Conservation (phyloP, 1,284 basidiomycete species). For the Sphagnurus paluster region DNA sequence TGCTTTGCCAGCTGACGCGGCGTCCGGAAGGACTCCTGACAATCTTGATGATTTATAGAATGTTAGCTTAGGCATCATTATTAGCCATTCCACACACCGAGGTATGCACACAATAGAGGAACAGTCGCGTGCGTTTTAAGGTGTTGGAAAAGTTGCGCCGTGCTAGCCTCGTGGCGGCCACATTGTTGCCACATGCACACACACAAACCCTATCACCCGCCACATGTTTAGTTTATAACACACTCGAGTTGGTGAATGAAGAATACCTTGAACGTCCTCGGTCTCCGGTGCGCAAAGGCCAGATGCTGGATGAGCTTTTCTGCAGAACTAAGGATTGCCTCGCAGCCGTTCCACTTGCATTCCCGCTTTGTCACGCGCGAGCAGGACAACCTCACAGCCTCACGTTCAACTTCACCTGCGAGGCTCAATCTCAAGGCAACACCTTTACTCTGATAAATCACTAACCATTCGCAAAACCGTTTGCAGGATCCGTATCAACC, state of each 20-base stretch:
- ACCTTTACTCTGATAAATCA: constrained; percentile 14
- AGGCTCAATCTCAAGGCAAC: constrained; percentile 7
- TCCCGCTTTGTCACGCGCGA: constrained; percentile 44
- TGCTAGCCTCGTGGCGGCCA: constrained; percentile 33
- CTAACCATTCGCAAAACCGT: constrained; percentile 20
- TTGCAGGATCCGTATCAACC: constrained; percentile 21
- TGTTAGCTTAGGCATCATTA: background rate
- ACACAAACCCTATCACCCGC: constrained; percentile 28
- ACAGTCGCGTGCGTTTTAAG: constrained; percentile 43
- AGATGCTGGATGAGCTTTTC: constrained; percentile 52
- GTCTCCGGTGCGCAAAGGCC: constrained; percentile 38
- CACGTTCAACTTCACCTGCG: constrained; percentile 41
- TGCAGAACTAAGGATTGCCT: constrained; percentile 51
- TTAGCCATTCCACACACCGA: constrained; percentile 32
- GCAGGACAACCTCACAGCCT: constrained; percentile 44
- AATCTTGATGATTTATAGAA: constrained; percentile 31
- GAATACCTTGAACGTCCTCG: constrained; percentile 16
- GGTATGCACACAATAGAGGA: constrained; percentile 46
- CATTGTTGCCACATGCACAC: constrained; percentile 52
- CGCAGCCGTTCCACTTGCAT: constrained; percentile 65
- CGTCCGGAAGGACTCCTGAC: constrained; percentile 38
- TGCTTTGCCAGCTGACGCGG: constrained; percentile 38
- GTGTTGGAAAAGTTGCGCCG: constrained; percentile 37
- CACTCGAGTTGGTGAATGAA: constrained; percentile 7
- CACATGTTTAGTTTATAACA: constrained; percentile 7